These are phyloP conservation scores for Crucihimalaya himalaica DNA, from an alignment of 345 rosid genomes.

Conservation along the genomic window DNA sequence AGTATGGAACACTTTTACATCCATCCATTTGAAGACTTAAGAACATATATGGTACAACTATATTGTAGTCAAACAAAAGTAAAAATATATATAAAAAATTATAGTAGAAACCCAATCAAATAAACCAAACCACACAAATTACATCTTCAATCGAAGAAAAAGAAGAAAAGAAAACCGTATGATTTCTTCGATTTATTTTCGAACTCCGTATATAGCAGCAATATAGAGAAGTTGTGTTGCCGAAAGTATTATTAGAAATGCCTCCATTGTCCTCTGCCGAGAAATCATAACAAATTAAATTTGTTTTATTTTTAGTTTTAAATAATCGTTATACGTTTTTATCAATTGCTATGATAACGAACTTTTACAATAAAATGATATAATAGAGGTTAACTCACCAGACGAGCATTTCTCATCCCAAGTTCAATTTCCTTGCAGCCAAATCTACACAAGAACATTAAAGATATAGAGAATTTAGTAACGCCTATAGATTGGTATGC, in stretches of 20 bases:
- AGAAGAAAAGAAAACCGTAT: background rate
- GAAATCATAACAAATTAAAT: background rate
- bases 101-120: background rate
- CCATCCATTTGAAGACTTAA: too few species aligned
- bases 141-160: conserved; percentile 9
- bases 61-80: background rate
- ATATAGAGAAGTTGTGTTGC: conserved; percentile 80
- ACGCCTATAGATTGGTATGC: background rate
- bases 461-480: background rate
- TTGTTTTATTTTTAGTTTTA: background rate
- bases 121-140: conserved; percentile 36
- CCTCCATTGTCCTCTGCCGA: conserved; percentile 96
- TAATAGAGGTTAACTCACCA: conserved; percentile 50
- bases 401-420: conserved; percentile 65
- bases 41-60: too few species aligned
- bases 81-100: background rate
- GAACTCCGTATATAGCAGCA: conserved; percentile 63
- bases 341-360: background rate
- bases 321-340: background rate
- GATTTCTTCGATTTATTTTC: conserved; percentile 25
- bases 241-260: conserved; percentile 80
- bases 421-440: conserved; percentile 90
- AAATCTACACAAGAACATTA: conserved; percentile 50
- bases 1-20: too few species aligned
- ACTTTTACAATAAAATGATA: background rate